phyloP scores from a whole-genome alignment of 257 asterid species.

The Scutellaria minor region DNA sequence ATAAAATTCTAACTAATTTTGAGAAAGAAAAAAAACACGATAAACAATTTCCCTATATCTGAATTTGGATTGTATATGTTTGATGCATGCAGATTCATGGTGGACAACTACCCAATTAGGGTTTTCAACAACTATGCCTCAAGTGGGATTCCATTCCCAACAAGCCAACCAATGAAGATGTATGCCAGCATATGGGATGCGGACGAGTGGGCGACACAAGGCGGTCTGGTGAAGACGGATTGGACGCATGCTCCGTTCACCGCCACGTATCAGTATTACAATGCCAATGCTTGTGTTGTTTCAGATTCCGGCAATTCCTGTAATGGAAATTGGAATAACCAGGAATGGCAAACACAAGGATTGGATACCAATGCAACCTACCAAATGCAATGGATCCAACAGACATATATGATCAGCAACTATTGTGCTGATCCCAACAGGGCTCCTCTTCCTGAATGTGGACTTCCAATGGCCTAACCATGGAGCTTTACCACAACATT shows the following conservation, averaged over 20 bases:
- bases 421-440: slow-evolving; percentile 47
- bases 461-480: no score
- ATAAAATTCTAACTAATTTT: no score
- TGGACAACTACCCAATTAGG: slow-evolving; percentile 61
- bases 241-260: slow-evolving; percentile 64
- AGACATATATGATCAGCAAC: slow-evolving; percentile 47
- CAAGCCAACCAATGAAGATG: slow-evolving; percentile 58
- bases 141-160: slow-evolving; percentile 54
- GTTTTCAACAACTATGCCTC: slow-evolving; percentile 54
- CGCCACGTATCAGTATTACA: slow-evolving; percentile 47
- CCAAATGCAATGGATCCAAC: slow-evolving; percentile 46
- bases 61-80: no score
- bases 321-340: slow-evolving; percentile 10
- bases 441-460: slow-evolving; percentile 26
- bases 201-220: slow-evolving; percentile 73
- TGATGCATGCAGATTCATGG: slow-evolving; percentile 49
- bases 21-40: no score
- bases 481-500: no score
- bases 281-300: slow-evolving; percentile 40
- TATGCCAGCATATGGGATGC: slow-evolving; percentile 65
- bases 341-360: slow-evolving; percentile 54
- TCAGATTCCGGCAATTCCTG: slow-evolving; percentile 35
- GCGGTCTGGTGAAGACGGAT: slow-evolving; percentile 65
- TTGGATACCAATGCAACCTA: slow-evolving; percentile 44
- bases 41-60: no score